Percentiles rank a stretch among this genome's conserved stretches.
phyloP scores from a whole-genome alignment of 1,284 basidiomycete species.

The Takashimella tepidaria region DNA sequence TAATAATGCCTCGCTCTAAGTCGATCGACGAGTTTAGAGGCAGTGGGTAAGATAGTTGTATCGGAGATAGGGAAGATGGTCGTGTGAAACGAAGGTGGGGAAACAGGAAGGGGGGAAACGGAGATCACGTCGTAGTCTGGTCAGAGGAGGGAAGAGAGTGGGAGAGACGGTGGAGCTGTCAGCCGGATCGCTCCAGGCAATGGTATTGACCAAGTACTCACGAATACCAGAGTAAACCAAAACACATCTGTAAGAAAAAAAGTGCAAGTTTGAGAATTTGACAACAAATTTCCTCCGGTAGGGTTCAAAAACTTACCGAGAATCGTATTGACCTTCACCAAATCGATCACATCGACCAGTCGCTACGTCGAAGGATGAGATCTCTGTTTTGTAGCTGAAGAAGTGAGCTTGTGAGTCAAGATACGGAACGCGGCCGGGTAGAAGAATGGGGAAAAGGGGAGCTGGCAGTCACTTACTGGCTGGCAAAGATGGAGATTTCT shows the following conservation, averaged over 20 bases:
- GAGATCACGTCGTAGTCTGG: slow-evolving; percentile 79
- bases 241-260: slow-evolving; percentile 48
- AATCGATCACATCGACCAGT: slow-evolving; percentile 85
- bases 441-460: too few relatives aligned
- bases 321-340: slow-evolving; percentile 53
- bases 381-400: slow-evolving; percentile 71
- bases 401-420: not conserved
- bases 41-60: slow-evolving; percentile 58
- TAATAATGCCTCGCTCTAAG: slow-evolving; percentile 71
- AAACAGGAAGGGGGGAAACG: slow-evolving; percentile 66
- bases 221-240: slow-evolving; percentile 86
- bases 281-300: too few relatives aligned
- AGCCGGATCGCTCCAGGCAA: too few relatives aligned
- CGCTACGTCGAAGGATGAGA: slow-evolving; percentile 83
- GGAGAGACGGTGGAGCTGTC: not conserved
- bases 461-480: slow-evolving; percentile 53
- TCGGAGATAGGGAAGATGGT: slow-evolving; percentile 69
- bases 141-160: not conserved
- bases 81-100: slow-evolving; percentile 79
- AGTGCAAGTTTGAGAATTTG: not conserved
- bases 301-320: slow-evolving; percentile 39
- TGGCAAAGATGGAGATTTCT: slow-evolving; percentile 74
- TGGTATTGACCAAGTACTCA: too few relatives aligned
- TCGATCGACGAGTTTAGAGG: slow-evolving; percentile 63
- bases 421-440: not conserved